These are phyloP conservation scores for Boeremia exigua DNA, from an alignment of 2,329 filamentous ascomycete species.

Conservation along the genomic window DNA sequence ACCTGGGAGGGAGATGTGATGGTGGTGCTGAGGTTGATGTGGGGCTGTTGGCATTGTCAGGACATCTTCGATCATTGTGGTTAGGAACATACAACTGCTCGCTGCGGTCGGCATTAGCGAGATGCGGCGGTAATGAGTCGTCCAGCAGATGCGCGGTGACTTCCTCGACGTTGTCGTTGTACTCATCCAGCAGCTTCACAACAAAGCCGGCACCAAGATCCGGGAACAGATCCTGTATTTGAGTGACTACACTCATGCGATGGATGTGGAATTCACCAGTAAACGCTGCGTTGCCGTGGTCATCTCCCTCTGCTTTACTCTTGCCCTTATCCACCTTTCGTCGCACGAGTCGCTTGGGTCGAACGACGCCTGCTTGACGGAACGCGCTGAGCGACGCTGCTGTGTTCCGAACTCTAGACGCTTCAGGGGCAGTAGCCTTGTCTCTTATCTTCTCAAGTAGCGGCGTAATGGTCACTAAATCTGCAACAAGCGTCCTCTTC, in stretches of 20 bases:
- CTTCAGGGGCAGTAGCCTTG: slow-evolving; percentile 58
- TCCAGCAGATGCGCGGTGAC: slow-evolving; percentile 84
- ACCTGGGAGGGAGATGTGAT: slow-evolving; percentile 61
- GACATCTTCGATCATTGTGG: not conserved
- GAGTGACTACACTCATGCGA: slow-evolving; percentile 81
- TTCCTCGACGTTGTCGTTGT: slow-evolving; percentile 76
- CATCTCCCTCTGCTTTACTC: slow-evolving; percentile 48
- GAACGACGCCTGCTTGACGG: slow-evolving; percentile 60
- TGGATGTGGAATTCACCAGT: slow-evolving; percentile 71
- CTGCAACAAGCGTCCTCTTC: slow-evolving; percentile 72
- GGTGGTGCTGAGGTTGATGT: slow-evolving; percentile 18
- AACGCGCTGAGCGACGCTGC: slow-evolving; percentile 67
- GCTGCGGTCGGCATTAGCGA: slow-evolving; percentile 67
- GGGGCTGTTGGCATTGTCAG: slow-evolving; percentile 29
- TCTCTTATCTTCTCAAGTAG: slow-evolving; percentile 69
- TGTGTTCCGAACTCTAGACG: slow-evolving; percentile 64
- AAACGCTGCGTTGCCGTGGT: slow-evolving; percentile 44
- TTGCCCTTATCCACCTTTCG: slow-evolving; percentile 73
- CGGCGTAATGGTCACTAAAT: slow-evolving; percentile 81
- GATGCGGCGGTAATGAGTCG: slow-evolving; percentile 72
- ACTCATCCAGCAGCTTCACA: slow-evolving; percentile 78
- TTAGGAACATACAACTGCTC: slow-evolving; percentile 62
- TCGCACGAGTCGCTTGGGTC: slow-evolving; percentile 59
- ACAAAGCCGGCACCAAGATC: slow-evolving; percentile 85
- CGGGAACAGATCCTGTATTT: slow-evolving; percentile 93